These are phyloP conservation scores for Lipomyces oligophaga DNA, from an alignment of 805 yeast species.

Conservation along the genomic window DNA sequence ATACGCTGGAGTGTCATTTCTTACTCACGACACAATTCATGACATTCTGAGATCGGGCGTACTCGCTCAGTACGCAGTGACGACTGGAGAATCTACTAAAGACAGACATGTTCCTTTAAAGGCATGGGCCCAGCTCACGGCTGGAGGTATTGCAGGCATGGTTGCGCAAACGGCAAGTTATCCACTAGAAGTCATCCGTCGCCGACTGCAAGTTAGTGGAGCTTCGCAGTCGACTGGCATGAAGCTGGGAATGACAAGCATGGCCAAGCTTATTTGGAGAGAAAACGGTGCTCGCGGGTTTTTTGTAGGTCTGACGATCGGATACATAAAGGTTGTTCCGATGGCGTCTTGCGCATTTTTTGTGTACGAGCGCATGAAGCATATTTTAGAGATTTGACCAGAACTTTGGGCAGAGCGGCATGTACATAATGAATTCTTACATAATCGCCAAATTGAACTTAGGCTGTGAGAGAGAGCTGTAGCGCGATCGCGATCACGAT, in stretches of 20 bases:
- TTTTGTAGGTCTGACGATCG: slow-evolving; percentile 91
- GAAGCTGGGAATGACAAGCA: slow-evolving; percentile 43
- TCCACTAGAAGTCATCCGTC: slow-evolving; percentile 90
- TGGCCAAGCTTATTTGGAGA: slow-evolving; percentile 56
- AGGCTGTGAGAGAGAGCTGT: too few species aligned
- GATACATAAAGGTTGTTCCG: slow-evolving; percentile 90
- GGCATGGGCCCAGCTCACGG: slow-evolving; percentile 87
- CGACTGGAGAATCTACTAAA: slow-evolving; percentile 5
- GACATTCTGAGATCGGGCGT: slow-evolving; percentile 69
- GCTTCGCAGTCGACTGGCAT: not conserved
- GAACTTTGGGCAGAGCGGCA: not conserved
- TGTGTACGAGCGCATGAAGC: slow-evolving; percentile 85
- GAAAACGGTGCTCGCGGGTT: slow-evolving; percentile 84
- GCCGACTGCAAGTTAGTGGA: slow-evolving; percentile 93
- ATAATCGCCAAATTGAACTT: too few species aligned
- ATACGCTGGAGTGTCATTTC: slow-evolving; percentile 95
- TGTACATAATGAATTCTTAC: too few species aligned
- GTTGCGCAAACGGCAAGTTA: slow-evolving; percentile 93
- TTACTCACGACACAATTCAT: slow-evolving; percentile 87
- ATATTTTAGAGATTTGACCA: slow-evolving; percentile 52
- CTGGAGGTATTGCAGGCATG: slow-evolving; percentile 97
- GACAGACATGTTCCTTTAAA: slow-evolving; percentile 58
- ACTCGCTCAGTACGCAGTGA: slow-evolving; percentile 48
- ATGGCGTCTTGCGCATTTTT: slow-evolving; percentile 96
- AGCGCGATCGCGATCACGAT: too few species aligned